Evolutionary conservation across 192 early-diverging fungal genomes (phyloP), one percentile per base, ranked within the genome.

Genomic region (Coemansia sp.): DNA sequence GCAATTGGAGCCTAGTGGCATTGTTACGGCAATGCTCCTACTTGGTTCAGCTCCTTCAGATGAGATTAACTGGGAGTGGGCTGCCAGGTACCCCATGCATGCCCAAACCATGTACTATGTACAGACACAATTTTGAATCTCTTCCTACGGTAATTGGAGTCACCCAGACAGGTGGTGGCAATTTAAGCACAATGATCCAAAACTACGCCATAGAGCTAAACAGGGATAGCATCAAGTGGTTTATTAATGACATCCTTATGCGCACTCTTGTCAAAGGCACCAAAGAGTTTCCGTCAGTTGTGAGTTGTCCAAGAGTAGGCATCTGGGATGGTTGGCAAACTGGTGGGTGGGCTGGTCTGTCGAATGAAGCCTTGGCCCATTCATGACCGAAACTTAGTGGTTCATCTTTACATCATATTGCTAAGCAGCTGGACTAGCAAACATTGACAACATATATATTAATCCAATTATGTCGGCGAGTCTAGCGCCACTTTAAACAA

Each of bases 31-130:
- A 5, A 77, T 90, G 43, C 80, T 90, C 62, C 78, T 82, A 38
- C 77, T 75, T 13, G 85, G 76, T 5, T 55, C 75, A 9, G 61
- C 69, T 36, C 83, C 80, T 22, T 71, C 84, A 5, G 90, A 91
- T 52, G 90, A 91, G 66, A 67, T 91, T 2, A 88, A 91, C 68
- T 85, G 77, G 67, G 90, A 91, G 67, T 88, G 85, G 86, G 86
- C 89, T 20, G 90, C 88, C 47, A 84, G 85, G 64, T 63, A 88
- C 46, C 70, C 75, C 11, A 71, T 71, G 12, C 68, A 81, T 36
- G 85, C 74, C 8, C 84, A 85, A 60, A 79, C 84, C 20, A 87
- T 77, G 70, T 88, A 87, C 60, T 88, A 86, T 67, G 78, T 85
- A 15, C 69, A 79, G 40, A 11, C 66, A 79, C 29, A 78, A 76